Conservation (phyloP, 352 stramenopile species). For the Phytophthora palmivora region DNA sequence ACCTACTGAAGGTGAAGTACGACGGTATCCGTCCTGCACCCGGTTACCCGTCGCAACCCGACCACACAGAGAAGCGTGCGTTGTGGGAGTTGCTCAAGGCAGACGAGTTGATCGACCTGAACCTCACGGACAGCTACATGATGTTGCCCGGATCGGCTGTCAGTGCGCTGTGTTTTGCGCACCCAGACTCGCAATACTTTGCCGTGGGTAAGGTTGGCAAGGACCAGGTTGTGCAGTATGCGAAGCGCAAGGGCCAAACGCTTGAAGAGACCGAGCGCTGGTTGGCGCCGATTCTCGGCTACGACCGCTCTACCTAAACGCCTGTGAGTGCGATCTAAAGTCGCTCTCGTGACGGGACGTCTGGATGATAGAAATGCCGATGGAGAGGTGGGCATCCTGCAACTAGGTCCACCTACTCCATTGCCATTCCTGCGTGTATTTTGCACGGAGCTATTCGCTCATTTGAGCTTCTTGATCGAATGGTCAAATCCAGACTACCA, state of each 20-base stretch:
- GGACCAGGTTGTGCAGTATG: slow-evolving; percentile 96
- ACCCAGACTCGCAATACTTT: slow-evolving; percentile 97
- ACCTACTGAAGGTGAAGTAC: slow-evolving; percentile 99
- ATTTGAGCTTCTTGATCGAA: slow-evolving; percentile 33
- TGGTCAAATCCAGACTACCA: slow-evolving; percentile 24
- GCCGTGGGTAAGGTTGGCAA: slow-evolving; percentile 97
- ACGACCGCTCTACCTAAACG: slow-evolving; percentile 79
- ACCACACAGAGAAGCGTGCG: slow-evolving; percentile 97
- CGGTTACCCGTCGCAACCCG: slow-evolving; percentile 97
- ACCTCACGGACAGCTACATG: slow-evolving; percentile 94
- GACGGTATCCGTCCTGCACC: slow-evolving; percentile 97
- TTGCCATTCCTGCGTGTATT: slow-evolving; percentile 37
- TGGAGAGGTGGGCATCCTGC: slow-evolving; percentile 30
- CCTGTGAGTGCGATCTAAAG: background rate
- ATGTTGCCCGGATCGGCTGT: slow-evolving; percentile 97
- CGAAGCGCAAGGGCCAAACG: slow-evolving; percentile 91
- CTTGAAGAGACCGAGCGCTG: slow-evolving; percentile 93
- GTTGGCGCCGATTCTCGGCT: slow-evolving; percentile 96
- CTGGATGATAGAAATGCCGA: slow-evolving; percentile 37
- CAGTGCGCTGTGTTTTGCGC: slow-evolving; percentile 96
- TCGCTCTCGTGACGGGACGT: slow-evolving; percentile 6
- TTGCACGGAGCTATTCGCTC: slow-evolving; percentile 35
- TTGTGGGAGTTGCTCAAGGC: slow-evolving; percentile 97
- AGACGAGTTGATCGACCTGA: slow-evolving; percentile 92
- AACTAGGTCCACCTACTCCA: slow-evolving; percentile 31